phyloP scores from a whole-genome alignment of 2,329 filamentous ascomycete genomes.

The Amauroascus niger region DNA sequence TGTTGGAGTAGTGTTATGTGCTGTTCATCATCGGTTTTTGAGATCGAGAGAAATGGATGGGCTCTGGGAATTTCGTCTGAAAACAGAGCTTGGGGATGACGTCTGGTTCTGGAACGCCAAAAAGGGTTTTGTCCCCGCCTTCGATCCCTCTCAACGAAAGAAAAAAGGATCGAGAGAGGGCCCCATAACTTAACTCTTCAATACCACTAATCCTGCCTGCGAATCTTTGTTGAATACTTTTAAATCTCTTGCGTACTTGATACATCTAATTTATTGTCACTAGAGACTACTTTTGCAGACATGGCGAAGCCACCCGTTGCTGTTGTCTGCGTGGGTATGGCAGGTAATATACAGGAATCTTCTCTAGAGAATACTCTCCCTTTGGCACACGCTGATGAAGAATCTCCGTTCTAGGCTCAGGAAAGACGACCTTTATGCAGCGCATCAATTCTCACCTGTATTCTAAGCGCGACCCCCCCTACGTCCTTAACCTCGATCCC shows the following conservation, averaged over 20 bases:
- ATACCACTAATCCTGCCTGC: background rate
- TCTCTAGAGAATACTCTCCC: background rate
- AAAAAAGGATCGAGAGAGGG: background rate
- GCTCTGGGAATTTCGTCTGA: background rate
- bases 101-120: constrained; percentile 1
- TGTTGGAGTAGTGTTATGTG: constrained; percentile 23
- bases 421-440: constrained; percentile 99
- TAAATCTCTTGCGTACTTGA: background rate
- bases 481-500: constrained; percentile 94
- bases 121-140: background rate
- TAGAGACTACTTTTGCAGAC: constrained; percentile 15
- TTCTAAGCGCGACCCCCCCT: constrained; percentile 67
- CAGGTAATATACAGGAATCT: constrained; percentile 47
- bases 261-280: background rate
- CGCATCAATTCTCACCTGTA: constrained; percentile 92
- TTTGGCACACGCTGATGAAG: constrained; percentile 6
- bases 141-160: background rate
- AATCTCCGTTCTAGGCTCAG: constrained; percentile 54
- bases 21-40: background rate
- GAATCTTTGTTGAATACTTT: background rate
- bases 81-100: background rate
- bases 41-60: background rate
- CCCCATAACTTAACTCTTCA: background rate
- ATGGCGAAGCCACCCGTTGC: constrained; percentile 55
- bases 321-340: constrained; percentile 95